Percentiles rank a stretch among this genome's conserved stretches.
phyloP scores from a whole-genome alignment of 148 eudicot species.

The Linanthus parryae region DNA sequence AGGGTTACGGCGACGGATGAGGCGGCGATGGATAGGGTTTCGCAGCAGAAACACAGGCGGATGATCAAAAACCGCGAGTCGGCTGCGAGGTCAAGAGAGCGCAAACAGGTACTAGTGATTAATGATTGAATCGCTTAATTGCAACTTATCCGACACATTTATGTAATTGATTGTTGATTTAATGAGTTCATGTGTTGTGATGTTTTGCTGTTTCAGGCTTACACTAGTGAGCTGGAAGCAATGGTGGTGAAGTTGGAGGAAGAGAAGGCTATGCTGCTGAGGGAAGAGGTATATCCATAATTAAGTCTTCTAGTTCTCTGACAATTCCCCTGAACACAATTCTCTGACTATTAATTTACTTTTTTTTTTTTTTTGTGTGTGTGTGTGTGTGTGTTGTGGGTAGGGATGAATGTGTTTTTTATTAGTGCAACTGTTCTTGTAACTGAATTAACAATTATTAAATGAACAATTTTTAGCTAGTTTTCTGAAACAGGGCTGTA shows the following conservation, averaged over 20 bases:
- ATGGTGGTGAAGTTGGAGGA: constrained; percentile 22
- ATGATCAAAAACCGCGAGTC: constrained; percentile 73
- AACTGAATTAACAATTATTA: too few relatives aligned
- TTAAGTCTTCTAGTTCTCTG: too few relatives aligned
- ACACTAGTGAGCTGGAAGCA: constrained; percentile 23
- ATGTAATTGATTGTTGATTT: neutral
- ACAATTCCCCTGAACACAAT: too few relatives aligned
- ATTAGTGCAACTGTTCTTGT: too few relatives aligned
- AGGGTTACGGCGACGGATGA: constrained; percentile 31
- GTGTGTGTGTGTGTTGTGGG: too few relatives aligned
- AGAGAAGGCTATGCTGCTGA: constrained; percentile 19
- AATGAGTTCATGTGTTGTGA: neutral
- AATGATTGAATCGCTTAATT: neutral
- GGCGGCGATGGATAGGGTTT: constrained; percentile 37
- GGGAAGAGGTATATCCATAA: constrained; percentile 28
- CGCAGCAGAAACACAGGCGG: constrained; percentile 54
- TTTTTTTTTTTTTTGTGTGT: too few relatives aligned
- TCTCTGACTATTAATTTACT: too few relatives aligned
- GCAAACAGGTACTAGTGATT: constrained; percentile 40
- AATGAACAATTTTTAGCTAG: too few relatives aligned
- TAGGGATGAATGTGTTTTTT: too few relatives aligned
- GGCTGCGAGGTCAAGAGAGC: constrained; percentile 62
- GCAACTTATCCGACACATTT: neutral
- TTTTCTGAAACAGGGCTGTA: too few relatives aligned
- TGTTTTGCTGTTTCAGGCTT: constrained; percentile 12